Conservation (phyloP, 306 rosid genomes). For the Aeschynomene evenia region DNA sequence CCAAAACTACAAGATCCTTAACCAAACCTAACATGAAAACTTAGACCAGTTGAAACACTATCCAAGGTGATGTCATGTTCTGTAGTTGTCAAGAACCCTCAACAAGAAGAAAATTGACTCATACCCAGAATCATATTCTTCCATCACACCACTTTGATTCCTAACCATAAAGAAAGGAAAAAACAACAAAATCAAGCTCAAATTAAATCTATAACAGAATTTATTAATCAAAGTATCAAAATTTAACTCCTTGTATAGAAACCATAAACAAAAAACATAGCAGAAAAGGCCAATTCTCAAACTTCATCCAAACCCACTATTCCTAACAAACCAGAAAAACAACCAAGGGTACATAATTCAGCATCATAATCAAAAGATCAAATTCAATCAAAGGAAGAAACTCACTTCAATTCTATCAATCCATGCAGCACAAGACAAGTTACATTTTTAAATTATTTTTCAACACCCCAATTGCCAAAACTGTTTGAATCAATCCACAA, state of each 20-base stretch:
- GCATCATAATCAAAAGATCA: conserved; percentile 34
- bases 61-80: conserved; percentile 24
- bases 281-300: conserved; percentile 29
- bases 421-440: conserved; percentile 33
- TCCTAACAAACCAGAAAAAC: conserved; percentile 23
- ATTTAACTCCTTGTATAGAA: neutral
- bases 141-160: conserved; percentile 31
- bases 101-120: conserved; percentile 24
- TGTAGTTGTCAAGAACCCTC: conserved; percentile 20
- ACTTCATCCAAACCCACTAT: conserved; percentile 32
- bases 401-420: conserved; percentile 22
- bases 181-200: conserved; percentile 23
- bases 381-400: conserved; percentile 22
- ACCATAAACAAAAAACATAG: neutral
- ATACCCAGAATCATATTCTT: conserved; percentile 24
- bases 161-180: conserved; percentile 12
- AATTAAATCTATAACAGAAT: conserved; percentile 17
- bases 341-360: conserved; percentile 39
- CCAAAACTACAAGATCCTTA: too few species aligned
- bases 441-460: neutral
- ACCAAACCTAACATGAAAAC: conserved; percentile 32
- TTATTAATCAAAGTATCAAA: conserved; percentile 6
- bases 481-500: conserved; percentile 27
- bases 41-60: conserved; percentile 28
- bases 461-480: conserved; percentile 15